phyloP scores from a whole-genome alignment of 805 yeast species.

The Yarrowia osloensis region DNA sequence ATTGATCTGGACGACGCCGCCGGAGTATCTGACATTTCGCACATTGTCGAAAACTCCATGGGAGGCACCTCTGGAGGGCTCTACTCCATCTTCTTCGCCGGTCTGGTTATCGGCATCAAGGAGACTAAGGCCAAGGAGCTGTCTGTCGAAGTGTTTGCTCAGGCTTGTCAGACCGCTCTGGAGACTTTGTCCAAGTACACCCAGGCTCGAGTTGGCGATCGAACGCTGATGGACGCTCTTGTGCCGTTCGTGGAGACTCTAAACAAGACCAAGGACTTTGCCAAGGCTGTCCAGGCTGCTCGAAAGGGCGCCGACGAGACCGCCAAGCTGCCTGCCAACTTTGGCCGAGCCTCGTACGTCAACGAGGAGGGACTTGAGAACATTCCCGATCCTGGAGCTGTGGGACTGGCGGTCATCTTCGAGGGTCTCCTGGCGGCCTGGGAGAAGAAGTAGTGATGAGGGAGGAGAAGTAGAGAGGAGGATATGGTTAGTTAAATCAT shows the following conservation, averaged over 20 bases:
- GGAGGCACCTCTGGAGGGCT: conserved; percentile 97
- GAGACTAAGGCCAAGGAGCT: conserved; percentile 36
- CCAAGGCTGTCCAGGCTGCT: conserved; percentile 68
- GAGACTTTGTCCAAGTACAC: conserved; percentile 81
- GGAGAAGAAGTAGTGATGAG: background rate
- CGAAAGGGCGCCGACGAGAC: conserved; percentile 74
- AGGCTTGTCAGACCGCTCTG: conserved; percentile 54
- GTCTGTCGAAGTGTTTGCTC: conserved; percentile 37
- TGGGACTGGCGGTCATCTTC: conserved; percentile 69
- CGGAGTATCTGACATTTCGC: conserved; percentile 71
- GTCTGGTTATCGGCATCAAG: conserved; percentile 60
- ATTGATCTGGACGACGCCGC: conserved; percentile 42
- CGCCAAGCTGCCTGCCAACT: conserved; percentile 72
- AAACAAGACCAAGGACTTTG: conserved; percentile 52
- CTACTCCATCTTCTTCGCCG: conserved; percentile 80
- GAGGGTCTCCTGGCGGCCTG: conserved; percentile 45
- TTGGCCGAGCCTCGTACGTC: conserved; percentile 93
- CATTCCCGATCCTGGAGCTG: conserved; percentile 89
- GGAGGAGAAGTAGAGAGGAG: background rate
- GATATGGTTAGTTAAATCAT: no score
- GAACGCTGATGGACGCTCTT: conserved; percentile 85
- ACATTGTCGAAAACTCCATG: conserved; percentile 85
- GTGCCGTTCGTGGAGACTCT: conserved; percentile 80
- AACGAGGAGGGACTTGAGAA: conserved; percentile 48
- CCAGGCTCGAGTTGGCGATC: conserved; percentile 82